These are phyloP conservation scores for Talaromyces albobiverticillius DNA, from an alignment of 2,329 filamentous ascomycete species.

Conservation along the genomic window DNA sequence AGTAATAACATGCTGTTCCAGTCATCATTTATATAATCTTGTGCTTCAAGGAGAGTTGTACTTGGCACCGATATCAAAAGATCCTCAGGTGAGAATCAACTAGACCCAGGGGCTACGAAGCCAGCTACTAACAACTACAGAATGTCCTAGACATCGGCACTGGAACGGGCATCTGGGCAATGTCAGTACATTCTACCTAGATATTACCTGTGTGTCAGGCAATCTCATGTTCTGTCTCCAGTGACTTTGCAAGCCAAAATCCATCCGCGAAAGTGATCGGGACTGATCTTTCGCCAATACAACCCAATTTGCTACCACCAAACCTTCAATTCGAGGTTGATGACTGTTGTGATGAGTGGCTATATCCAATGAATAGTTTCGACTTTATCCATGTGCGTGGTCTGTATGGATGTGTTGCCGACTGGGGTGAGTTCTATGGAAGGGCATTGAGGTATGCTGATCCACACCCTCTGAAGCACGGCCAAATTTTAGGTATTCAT, in stretches of 20 bases:
- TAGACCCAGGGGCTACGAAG: no score
- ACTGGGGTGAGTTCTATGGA: conserved; percentile 7
- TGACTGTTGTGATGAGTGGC: conserved; percentile 20
- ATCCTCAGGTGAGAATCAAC: conserved; percentile 1
- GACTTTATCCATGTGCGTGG: conserved; percentile 23
- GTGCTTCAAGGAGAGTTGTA: conserved; percentile 9
- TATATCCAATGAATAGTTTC: conserved; percentile 17
- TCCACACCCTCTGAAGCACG: no score
- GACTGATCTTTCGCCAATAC: conserved; percentile 13
- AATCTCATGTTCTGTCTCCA: no score
- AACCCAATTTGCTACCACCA: conserved; percentile 14
- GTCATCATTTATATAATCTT: conserved; percentile 8
- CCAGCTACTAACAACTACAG: neutral
- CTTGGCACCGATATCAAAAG: conserved; percentile 9
- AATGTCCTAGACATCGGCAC: conserved; percentile 13
- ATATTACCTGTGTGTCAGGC: no score
- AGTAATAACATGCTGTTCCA: neutral
- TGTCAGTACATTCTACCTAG: conserved; percentile 9
- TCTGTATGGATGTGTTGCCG: conserved; percentile 13
- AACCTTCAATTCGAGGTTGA: conserved; percentile 23
- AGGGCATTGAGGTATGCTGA: conserved; percentile 1
- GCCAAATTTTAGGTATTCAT: no score
- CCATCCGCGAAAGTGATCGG: conserved; percentile 13
- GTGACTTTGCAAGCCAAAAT: conserved; percentile 2
- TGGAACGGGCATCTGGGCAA: no score